Evolutionary conservation across 1,139 yeast species (phyloP).

Genomic region (Protomyces lactucae-debilis): DNA sequence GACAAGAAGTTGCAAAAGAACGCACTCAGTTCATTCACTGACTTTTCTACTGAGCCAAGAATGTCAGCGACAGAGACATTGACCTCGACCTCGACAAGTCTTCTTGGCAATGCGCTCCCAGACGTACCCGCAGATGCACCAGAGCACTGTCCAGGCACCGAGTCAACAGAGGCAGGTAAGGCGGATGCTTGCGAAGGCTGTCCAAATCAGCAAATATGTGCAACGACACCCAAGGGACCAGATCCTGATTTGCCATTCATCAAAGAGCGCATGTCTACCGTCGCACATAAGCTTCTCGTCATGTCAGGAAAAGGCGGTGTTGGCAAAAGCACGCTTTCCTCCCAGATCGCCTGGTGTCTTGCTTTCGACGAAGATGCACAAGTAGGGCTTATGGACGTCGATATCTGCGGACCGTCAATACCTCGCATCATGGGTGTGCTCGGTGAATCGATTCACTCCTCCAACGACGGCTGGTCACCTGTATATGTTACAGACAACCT

Average conservation of each 20-base stretch:
- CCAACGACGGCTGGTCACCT: slow-evolving; percentile 94
- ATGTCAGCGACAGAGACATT: no score
- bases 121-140: slow-evolving; percentile 22
- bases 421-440: slow-evolving; percentile 93
- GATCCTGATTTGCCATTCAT: slow-evolving; percentile 90
- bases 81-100: background rate
- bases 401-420: slow-evolving; percentile 94
- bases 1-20: background rate
- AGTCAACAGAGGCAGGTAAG: slow-evolving; percentile 85
- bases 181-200: slow-evolving; percentile 94
- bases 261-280: slow-evolving; percentile 57
- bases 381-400: slow-evolving; percentile 95
- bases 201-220: slow-evolving; percentile 86
- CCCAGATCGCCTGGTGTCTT: slow-evolving; percentile 92
- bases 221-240: slow-evolving; percentile 85
- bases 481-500: slow-evolving; percentile 92
- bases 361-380: slow-evolving; percentile 84
- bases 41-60: no score
- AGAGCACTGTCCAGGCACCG: slow-evolving; percentile 98
- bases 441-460: slow-evolving; percentile 79
- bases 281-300: slow-evolving; percentile 78
- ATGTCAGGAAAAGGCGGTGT: slow-evolving; percentile 98
- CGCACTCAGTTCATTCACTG: background rate
- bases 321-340: slow-evolving; percentile 92
- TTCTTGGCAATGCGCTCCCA: slow-evolving; percentile 16